These are phyloP conservation scores for Trichosporon ovoides DNA, from an alignment of 1,284 basidiomycete genomes.

Conservation along the genomic window DNA sequence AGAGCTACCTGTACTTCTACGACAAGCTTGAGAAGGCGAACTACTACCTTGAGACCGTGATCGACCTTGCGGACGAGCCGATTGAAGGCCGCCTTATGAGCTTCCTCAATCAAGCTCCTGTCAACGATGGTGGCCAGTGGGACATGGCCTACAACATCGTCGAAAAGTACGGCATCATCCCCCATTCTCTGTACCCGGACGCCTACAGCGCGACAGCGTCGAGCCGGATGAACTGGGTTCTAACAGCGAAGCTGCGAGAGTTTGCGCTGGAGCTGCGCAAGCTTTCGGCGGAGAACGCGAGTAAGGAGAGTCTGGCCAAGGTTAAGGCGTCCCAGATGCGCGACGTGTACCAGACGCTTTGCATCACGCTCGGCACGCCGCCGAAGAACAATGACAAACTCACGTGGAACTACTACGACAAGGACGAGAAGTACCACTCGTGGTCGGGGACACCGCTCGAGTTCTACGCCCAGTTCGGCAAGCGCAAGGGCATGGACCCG, in stretches of 20 bases:
- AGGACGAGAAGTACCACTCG: conserved; percentile 64
- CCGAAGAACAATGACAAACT: conserved; percentile 66
- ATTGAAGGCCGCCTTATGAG: conserved; percentile 75
- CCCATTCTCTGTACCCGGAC: conserved; percentile 78
- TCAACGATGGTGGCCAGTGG: conserved; percentile 90
- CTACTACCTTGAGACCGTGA: conserved; percentile 80
- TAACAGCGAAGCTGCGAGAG: conserved; percentile 87
- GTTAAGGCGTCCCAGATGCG: conserved; percentile 79
- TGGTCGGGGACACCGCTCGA: conserved; percentile 76
- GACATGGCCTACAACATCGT: conserved; percentile 90
- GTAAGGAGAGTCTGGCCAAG: conserved; percentile 27
- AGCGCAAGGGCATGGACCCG: conserved; percentile 40
- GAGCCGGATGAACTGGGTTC: conserved; percentile 64
- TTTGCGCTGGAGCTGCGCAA: conserved; percentile 73
- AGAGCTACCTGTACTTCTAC: conserved; percentile 85
- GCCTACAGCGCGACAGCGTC: conserved; percentile 74
- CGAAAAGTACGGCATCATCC: conserved; percentile 71
- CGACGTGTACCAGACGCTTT: conserved; percentile 82
- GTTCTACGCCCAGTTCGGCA: conserved; percentile 58
- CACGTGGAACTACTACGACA: conserved; percentile 83
- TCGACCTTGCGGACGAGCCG: conserved; percentile 72
- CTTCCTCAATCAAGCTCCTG: conserved; percentile 69
- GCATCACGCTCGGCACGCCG: conserved; percentile 76
- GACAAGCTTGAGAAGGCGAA: conserved; percentile 94
- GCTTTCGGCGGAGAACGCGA: conserved; percentile 2